phyloP scores from a whole-genome alignment of 2,329 filamentous ascomycete species.

The Sclerotinia spermophila region DNA sequence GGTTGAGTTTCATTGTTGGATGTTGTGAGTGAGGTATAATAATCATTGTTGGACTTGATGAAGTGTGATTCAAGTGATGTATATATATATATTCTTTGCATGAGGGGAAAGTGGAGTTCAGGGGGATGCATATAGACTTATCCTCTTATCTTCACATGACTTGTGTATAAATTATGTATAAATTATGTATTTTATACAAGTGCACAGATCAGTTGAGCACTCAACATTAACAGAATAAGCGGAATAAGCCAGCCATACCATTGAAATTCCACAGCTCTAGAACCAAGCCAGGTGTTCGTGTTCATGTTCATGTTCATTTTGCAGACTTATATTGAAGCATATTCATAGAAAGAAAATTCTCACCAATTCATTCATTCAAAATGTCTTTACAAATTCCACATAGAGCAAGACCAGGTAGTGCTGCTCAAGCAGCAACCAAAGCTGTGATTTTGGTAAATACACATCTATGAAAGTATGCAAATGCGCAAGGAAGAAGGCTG shows the following conservation, averaged over 20 bases:
- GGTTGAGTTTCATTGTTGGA: too few species aligned
- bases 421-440: constrained; percentile 64
- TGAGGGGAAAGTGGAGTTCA: neutral
- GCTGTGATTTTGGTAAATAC: constrained; percentile 82
- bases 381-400: constrained; percentile 45
- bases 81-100: neutral
- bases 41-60: neutral
- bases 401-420: constrained; percentile 50
- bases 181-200: neutral
- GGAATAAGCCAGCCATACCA: too few species aligned
- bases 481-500: constrained; percentile 19
- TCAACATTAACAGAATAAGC: neutral
- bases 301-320: neutral
- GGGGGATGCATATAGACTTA: neutral
- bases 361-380: constrained; percentile 3
- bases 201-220: neutral
- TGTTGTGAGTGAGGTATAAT: neutral
- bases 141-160: constrained; percentile 4
- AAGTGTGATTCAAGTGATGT: neutral
- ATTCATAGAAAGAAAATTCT: neutral
- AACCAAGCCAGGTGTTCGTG: constrained; percentile 17
- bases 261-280: neutral
- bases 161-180: neutral
- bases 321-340: neutral
- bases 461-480: constrained; percentile 22